Evolutionary conservation across 805 yeast genomes (phyloP), one percentile per base, ranked within the genome.

Genomic region (Candida silvatica): DNA sequence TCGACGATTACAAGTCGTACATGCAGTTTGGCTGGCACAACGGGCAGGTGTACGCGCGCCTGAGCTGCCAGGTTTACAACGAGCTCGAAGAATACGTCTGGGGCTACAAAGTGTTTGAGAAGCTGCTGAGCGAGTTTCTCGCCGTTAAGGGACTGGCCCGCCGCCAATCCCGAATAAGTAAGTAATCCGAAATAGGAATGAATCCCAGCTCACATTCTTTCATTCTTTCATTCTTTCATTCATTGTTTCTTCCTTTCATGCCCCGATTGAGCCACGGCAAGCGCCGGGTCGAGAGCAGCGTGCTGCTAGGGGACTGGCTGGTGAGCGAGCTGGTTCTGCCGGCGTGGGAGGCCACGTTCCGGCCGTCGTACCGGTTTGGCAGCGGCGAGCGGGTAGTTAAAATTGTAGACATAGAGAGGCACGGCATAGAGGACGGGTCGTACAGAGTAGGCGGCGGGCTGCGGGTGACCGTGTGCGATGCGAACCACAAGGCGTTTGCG

Each of bases 11-110:
- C 35, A 62, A 65, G n/a, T 68, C 79, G 1, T 71, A 56, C 46
- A 60, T 74, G 20, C 82, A 76, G 5, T 42, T 66, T 22, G 49
- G 46, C 2, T 42, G 53, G 29, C 76, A 72, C 47, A 58, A 66
- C 24, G 67, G 58, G 3, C 43, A 45, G 20, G 29, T 66, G 20
- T 69, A 59, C 54, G 55, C 61, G 18, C 64, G 90, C 41, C 70
- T 76, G 42, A 68, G 79, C 36, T 77, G 77, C 18, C 81, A 76
- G 46, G 54, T 76, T 6, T 80, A 76, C 51, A 69, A 74, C 41
- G 80, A 75, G 31, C 43, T 69, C 12, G 57, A 57, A 5, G 87
- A 80, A 45, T 78, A 64, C 49, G 58, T 59, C 20, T 51, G 56
- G 32, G 79, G 74, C 4, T 61, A 69, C 18, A 58, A 61, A 15